Evolutionary conservation across 2,329 filamentous ascomycete species (phyloP).

Genomic region (Lachnellula suecica): DNA sequence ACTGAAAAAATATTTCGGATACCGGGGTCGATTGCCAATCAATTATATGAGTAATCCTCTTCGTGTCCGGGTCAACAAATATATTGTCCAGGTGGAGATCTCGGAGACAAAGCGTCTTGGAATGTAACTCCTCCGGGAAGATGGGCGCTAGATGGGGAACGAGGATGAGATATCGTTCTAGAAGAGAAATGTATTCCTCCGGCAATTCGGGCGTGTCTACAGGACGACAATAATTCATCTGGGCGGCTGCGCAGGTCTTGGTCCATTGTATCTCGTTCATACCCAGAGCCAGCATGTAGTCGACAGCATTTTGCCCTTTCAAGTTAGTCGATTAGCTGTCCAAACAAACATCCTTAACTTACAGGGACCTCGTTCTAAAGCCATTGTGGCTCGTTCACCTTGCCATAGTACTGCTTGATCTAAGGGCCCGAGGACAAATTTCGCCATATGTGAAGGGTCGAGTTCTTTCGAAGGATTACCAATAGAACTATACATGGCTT

Average conservation of each 20-base stretch:
- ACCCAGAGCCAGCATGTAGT: slow-evolving; percentile 17
- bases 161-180: slow-evolving; percentile 16
- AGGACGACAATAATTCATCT: slow-evolving; percentile 10
- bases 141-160: slow-evolving; percentile 12
- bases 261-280: slow-evolving; percentile 21
- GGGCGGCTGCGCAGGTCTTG: slow-evolving; percentile 10
- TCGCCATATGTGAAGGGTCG: slow-evolving; percentile 4
- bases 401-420: slow-evolving; percentile 18
- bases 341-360: slow-evolving; percentile 12
- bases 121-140: background rate
- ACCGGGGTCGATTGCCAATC: slow-evolving; percentile 38
- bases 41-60: slow-evolving; percentile 37
- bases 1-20: slow-evolving; percentile 14
- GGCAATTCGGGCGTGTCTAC: slow-evolving; percentile 15
- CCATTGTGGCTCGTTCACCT: slow-evolving; percentile 19
- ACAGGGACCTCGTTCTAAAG: slow-evolving; percentile 22
- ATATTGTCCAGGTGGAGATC: slow-evolving; percentile 42
- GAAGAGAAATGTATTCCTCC: slow-evolving; percentile 20
- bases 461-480: slow-evolving; percentile 2
- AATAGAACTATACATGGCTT: slow-evolving; percentile 9
- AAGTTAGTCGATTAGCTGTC: slow-evolving; percentile 10
- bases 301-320: slow-evolving; percentile 14
- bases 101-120: slow-evolving; percentile 35
- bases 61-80: slow-evolving; percentile 39
- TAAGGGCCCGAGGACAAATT: slow-evolving; percentile 18